Evolutionary conservation across 495 filamentous ascomycete genomes (phyloP).

Genomic region (Talaromyces adpressus): DNA sequence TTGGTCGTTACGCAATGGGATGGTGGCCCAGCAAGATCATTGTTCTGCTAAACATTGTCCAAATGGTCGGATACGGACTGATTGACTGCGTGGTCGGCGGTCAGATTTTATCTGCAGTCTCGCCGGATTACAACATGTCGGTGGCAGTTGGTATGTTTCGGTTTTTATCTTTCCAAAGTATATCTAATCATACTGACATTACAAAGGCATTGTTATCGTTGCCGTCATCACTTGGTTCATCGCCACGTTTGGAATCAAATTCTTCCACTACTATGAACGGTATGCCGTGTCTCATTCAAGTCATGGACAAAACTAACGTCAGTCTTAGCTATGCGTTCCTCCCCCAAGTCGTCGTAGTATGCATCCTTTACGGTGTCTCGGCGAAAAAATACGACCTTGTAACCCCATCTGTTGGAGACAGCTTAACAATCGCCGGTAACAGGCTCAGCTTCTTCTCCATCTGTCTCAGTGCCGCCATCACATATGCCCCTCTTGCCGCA

Average conservation of each 20-base stretch:
- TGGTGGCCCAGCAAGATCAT: conserved; percentile 75
- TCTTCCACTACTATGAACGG: conserved; percentile 67
- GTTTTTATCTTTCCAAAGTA: not conserved
- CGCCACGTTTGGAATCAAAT: conserved; percentile 64
- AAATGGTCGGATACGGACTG: conserved; percentile 65
- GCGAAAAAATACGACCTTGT: conserved; percentile 55
- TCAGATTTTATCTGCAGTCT: conserved; percentile 69
- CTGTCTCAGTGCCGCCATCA: conserved; percentile 56
- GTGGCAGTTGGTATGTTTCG: conserved; percentile 50
- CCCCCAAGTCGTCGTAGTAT: conserved; percentile 57
- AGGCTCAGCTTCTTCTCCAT: conserved; percentile 63
- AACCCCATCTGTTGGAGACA: conserved; percentile 40
- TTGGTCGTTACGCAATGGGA: conserved; percentile 68
- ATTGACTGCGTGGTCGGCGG: conserved; percentile 67
- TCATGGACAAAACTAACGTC: not conserved
- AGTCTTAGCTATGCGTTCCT: conserved; percentile 55
- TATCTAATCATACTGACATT: not conserved
- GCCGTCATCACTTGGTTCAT: conserved; percentile 60
- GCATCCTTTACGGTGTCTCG: conserved; percentile 61
- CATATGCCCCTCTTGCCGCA: conserved; percentile 51
- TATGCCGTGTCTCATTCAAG: conserved; percentile 17
- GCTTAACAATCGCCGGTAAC: conserved; percentile 49
- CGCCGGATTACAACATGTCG: conserved; percentile 49
- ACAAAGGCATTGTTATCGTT: conserved; percentile 57
- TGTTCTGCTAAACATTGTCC: conserved; percentile 62